A percentile compares a stretch with the other conserved stretches of the same genome.
Evolutionary conservation across 2,329 filamentous ascomycete genomes (phyloP).

Genomic region (Beauveria australis): DNA sequence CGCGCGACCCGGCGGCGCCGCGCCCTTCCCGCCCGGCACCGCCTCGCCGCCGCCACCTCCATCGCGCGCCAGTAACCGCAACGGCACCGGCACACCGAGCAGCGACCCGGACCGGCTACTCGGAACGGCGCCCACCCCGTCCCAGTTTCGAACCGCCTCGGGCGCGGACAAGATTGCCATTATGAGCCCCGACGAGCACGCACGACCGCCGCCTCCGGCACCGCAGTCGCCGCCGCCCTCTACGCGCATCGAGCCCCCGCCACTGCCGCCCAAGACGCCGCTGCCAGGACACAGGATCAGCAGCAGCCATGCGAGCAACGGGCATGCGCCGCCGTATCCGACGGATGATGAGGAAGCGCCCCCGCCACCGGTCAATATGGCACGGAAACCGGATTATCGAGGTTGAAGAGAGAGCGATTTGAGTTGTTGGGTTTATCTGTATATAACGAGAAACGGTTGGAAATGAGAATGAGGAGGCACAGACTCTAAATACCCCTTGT

Average conservation of each 20-base stretch:
- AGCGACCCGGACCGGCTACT: conserved; percentile 48
- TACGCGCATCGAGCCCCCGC: conserved; percentile 52
- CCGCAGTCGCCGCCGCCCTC: conserved; percentile 19
- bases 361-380: conserved; percentile 78
- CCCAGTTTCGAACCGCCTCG: conserved; percentile 47
- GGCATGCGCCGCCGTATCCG: conserved; percentile 62
- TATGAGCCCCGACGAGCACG: conserved; percentile 49
- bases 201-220: conserved; percentile 26
- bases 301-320: conserved; percentile 12
- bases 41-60: conserved; percentile 14
- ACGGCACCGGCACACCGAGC: conserved; percentile 24
- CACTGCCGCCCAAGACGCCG: conserved; percentile 70
- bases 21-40: conserved; percentile 20
- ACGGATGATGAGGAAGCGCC: conserved; percentile 58
- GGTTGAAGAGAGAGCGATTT: conserved; percentile 23
- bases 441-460: background rate
- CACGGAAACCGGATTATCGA: conserved; percentile 70
- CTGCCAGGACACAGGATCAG: conserved; percentile 42
- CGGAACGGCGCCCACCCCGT: conserved; percentile 48
- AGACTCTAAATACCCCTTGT: background rate
- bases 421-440: no score
- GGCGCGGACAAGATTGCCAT: conserved; percentile 61
- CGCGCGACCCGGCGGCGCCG: conserved; percentile 25
- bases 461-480: background rate
- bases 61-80: conserved; percentile 18